Evolutionary conservation across 2,329 filamentous ascomycete genomes (phyloP).

Genomic region (Talaromyces rugulosus): DNA sequence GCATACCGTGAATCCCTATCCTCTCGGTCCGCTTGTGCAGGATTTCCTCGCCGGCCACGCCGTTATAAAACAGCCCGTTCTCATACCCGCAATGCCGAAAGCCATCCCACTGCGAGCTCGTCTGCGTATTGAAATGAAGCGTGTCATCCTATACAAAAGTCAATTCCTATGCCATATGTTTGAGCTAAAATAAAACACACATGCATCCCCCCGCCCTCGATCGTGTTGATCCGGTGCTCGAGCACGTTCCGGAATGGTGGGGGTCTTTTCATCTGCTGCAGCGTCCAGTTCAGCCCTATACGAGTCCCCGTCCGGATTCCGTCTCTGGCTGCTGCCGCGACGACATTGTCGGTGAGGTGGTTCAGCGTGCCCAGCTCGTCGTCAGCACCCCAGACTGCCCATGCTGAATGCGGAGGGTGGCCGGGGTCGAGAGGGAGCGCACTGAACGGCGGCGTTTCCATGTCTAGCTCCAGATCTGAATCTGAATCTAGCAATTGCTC

Average conservation of each 20-base stretch:
- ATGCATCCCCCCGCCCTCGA: slow-evolving; percentile 32
- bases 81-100: slow-evolving; percentile 39
- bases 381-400: slow-evolving; percentile 43
- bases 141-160: not conserved
- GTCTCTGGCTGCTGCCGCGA: slow-evolving; percentile 34
- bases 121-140: slow-evolving; percentile 45
- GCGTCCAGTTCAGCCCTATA: slow-evolving; percentile 39
- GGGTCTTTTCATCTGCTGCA: slow-evolving; percentile 33
- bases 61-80: slow-evolving; percentile 30
- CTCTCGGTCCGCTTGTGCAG: slow-evolving; percentile 11
- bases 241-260: slow-evolving; percentile 30
- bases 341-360: slow-evolving; percentile 40
- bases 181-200: slow-evolving; percentile 32
- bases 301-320: slow-evolving; percentile 41
- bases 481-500: too few relatives aligned
- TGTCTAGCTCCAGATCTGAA: not conserved
- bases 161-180: not conserved
- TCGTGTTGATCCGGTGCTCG: slow-evolving; percentile 23
- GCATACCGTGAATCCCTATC: slow-evolving; percentile 7
- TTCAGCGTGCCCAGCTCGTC: slow-evolving; percentile 45
- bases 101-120: slow-evolving; percentile 44
- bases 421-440: slow-evolving; percentile 37
- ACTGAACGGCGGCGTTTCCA: slow-evolving; percentile 32
- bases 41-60: slow-evolving; percentile 23
- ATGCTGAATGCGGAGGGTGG: slow-evolving; percentile 41